Evolutionary conservation across 495 filamentous ascomycete genomes (phyloP), one percentile per base, ranked within the genome.

Genomic region (Penicillium pulvis): DNA sequence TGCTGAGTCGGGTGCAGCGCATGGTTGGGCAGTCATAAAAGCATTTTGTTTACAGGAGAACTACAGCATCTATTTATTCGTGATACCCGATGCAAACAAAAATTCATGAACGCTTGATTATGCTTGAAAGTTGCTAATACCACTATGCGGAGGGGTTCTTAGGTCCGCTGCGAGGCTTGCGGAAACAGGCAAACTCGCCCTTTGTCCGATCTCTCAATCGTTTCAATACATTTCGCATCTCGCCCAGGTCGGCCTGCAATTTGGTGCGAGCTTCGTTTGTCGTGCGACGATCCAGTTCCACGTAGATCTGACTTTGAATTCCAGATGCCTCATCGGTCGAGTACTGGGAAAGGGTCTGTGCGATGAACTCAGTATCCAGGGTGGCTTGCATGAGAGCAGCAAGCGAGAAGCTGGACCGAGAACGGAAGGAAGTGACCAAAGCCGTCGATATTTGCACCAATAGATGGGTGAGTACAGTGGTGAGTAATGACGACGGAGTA

Each of bases 301-400:
- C 83, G 71, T 98, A 98, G 53, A 98, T 89, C 74, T 90, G 81
- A 61, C 88, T 89, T 75, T 97, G 93, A 42, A 87, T 78, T 59
- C 89, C 81, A 14, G 83, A 85, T 17, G 91, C 91, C 51, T 87
- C 81, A n/a, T 95, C 87, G 12, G 90, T 92, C 1, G 90, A 92
- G 67, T 92, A 98, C 55, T 90, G 86, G 55, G 82, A 88, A 53
- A 98, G 76, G 11, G 93, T 97, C 77, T 98, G 95, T 6, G 92
- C 90, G 36, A 97, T 87, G 73, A 98, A 98, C 72, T 98, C 94
- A 9, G 96, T 92, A 58, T 98, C 94, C 6, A 98, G 81, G 0
- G 95, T 98, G 3, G 95, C 95, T 73, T 98, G 95, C 88, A 97
- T 95, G 48, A 98, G 81, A 8, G 86, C 85, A n/a, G 86, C 76